Base-by-base conservation (phyloP, 805 yeast species). In the Myxozyma neotropica region DNA sequence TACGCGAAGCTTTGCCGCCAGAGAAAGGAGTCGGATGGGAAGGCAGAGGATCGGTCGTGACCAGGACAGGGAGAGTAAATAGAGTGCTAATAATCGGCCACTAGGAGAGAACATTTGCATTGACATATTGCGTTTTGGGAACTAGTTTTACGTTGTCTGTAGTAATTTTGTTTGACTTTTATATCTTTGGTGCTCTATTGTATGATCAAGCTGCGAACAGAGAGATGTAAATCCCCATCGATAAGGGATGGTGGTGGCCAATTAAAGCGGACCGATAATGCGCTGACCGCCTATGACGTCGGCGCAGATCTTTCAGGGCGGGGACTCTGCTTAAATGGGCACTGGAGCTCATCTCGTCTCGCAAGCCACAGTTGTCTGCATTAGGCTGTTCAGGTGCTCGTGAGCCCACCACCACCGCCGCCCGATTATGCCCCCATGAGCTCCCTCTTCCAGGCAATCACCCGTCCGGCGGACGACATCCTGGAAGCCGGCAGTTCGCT, bases 1-100 rank as follows among this genome's bases (percentile, higher is more conserved):
- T 91, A 89, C 73, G 62, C 70, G 21, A 68, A 66, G 47, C 35
- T 67, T 38, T 33, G 52, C 21, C 58, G 61, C 42, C 58, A 27
- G 52, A 39, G 19, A 40, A 29, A 19, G 12, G 48, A 44, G 48
- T 24, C 48, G 19, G 27, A 44, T 44, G 48, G 48, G 12, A 44
- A 24, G 33, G 12, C 17, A 8, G 48, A 24, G 35, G 15, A 21
- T 12, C 33, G 35, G n/a, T n/a, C n/a, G n/a, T n/a, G n/a, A n/a
- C n/a, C n/a, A n/a, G n/a, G n/a, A n/a, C n/a, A n/a, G n/a, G n/a
- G n/a, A n/a, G n/a, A n/a, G n/a, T n/a, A n/a, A n/a, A n/a, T n/a
- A n/a, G n/a, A n/a, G n/a, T n/a, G n/a, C n/a, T n/a, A n/a, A n/a
- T n/a, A n/a, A n/a, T n/a, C n/a, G n/a, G n/a, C n/a, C n/a, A n/a